These are phyloP conservation scores for Cucurbitaria berberidis DNA, from an alignment of 2,329 filamentous ascomycete species.

Conservation along the genomic window DNA sequence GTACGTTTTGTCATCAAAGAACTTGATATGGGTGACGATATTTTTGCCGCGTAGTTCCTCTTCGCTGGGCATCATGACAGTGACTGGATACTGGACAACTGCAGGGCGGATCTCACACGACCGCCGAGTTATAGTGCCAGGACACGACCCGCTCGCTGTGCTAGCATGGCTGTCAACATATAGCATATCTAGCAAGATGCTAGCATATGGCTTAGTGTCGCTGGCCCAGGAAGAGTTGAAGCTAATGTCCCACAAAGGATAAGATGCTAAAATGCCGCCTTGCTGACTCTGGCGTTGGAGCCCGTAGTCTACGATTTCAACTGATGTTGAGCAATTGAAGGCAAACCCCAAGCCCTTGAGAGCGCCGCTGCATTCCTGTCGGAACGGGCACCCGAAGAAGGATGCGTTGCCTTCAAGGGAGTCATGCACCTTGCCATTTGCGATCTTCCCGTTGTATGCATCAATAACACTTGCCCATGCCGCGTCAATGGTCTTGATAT, in stretches of 20 bases:
- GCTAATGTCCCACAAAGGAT: conserved; percentile 25
- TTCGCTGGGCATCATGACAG: conserved; percentile 29
- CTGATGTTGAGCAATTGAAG: conserved; percentile 21
- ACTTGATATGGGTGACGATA: conserved; percentile 32
- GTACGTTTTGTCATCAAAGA: conserved; percentile 17
- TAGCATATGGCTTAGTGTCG: conserved; percentile 19
- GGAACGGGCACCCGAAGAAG: conserved; percentile 28
- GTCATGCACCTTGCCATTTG: conserved; percentile 32
- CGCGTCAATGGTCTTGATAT: conserved; percentile 26
- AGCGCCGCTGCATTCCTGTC: conserved; percentile 26
- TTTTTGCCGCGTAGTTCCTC: conserved; percentile 26
- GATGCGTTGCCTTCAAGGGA: conserved; percentile 12
- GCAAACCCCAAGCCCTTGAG: conserved; percentile 24
- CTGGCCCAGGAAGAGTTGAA: conserved; percentile 21
- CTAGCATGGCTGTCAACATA: conserved; percentile 26
- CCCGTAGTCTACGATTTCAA: conserved; percentile 25
- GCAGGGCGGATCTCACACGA: conserved; percentile 26
- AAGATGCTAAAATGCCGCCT: conserved; percentile 6
- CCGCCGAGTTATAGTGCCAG: conserved; percentile 19
- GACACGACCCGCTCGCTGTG: conserved; percentile 13
- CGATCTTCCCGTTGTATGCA: conserved; percentile 30
- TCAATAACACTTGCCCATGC: conserved; percentile 26
- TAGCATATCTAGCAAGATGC: conserved; percentile 23
- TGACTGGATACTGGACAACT: conserved; percentile 28
- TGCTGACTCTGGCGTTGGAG: conserved; percentile 12